These are phyloP conservation scores for Tetrahymena thermophila DNA, from an alignment of 73 alveolate species.

Conservation along the genomic window DNA sequence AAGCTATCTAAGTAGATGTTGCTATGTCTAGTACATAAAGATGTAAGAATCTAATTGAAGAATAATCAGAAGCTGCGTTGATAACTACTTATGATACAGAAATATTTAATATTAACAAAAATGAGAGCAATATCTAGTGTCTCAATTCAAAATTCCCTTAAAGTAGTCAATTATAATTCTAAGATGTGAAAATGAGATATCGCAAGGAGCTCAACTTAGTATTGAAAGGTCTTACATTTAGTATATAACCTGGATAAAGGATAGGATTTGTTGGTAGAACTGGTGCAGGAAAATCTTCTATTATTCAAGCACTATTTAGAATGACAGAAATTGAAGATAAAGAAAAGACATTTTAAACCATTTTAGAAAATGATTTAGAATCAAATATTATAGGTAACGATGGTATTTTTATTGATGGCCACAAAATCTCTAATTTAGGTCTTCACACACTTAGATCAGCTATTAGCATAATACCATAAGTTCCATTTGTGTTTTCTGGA, in stretches of 20 bases:
- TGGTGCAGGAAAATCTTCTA: conserved; percentile 79
- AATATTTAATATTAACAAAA: neutral
- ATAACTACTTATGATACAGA: neutral
- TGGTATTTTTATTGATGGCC: conserved; percentile 58
- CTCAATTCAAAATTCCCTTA: conserved; percentile 49
- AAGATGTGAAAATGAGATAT: conserved; percentile 49
- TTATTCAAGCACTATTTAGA: conserved; percentile 69
- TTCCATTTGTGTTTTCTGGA: conserved; percentile 65
- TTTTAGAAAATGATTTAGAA: conserved; percentile 29
- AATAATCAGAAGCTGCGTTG: neutral
- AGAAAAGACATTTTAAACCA: conserved; percentile 30
- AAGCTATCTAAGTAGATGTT: neutral
- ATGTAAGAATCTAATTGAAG: neutral
- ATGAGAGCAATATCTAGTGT: neutral
- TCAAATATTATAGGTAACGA: conserved; percentile 19
- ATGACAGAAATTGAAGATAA: conserved; percentile 61
- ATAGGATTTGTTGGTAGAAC: conserved; percentile 83
- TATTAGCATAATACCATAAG: conserved; percentile 70
- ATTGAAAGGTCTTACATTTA: conserved; percentile 45
- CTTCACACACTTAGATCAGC: conserved; percentile 48
- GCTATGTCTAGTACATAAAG: neutral
- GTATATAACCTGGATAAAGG: conserved; percentile 37
- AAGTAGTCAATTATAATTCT: conserved; percentile 54
- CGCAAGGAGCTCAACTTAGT: conserved; percentile 41
- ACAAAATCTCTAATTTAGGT: conserved; percentile 62